phyloP scores from a whole-genome alignment of 306 rosid genomes.

The Astragalus glycyphyllos region DNA sequence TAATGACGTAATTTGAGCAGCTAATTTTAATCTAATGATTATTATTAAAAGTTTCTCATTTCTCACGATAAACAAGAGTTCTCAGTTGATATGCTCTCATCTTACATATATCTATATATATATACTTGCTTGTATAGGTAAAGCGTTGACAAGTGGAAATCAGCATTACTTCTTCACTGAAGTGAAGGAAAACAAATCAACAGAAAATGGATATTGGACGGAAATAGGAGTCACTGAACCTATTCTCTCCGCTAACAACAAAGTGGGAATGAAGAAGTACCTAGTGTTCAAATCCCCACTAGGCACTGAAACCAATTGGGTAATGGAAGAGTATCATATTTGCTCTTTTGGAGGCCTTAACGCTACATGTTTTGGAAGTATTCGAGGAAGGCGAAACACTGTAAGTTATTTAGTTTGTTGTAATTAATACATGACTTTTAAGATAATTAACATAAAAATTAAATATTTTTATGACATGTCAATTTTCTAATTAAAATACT shows the following conservation, averaged over 20 bases:
- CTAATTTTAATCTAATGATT: no score
- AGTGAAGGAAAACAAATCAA: conserved; percentile 46
- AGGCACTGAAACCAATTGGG: conserved; percentile 55
- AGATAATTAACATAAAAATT: no score
- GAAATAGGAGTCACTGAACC: conserved; percentile 48
- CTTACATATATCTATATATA: neutral
- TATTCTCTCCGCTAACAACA: conserved; percentile 32
- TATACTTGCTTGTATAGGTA: conserved; percentile 34
- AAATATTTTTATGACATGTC: no score
- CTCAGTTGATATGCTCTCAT: no score
- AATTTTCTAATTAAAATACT: no score
- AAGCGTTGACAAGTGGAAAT: conserved; percentile 54
- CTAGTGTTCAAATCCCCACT: conserved; percentile 48
- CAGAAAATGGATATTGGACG: conserved; percentile 59
- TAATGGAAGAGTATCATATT: conserved; percentile 60
- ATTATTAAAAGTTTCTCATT: no score
- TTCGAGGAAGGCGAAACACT: conserved; percentile 23
- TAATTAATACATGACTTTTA: no score
- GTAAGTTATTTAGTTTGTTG: no score
- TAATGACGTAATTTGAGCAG: no score
- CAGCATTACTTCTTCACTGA: conserved; percentile 53
- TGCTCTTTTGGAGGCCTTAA: conserved; percentile 18
- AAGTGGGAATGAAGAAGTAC: conserved; percentile 57
- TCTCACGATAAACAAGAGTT: no score
- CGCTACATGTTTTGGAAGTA: conserved; percentile 18